Evolutionary conservation across 352 stramenopile species (phyloP).

Genomic region (Phytophthora podocarpi): DNA sequence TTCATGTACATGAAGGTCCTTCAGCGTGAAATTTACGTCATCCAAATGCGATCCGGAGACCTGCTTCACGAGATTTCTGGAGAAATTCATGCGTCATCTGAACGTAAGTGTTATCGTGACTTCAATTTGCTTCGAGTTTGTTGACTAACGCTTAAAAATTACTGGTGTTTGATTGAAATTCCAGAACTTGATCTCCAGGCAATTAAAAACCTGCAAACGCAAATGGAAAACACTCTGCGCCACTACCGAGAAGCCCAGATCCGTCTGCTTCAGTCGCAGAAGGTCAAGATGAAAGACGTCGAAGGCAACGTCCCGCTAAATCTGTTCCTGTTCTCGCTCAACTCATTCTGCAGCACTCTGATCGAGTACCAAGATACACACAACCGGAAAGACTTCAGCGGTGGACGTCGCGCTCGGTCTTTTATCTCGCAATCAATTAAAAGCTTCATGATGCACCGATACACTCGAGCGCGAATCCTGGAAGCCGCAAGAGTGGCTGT

Average conservation of each 20-base stretch:
- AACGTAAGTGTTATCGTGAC: constrained; percentile 37
- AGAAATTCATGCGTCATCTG: constrained; percentile 55
- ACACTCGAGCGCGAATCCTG: constrained; percentile 14
- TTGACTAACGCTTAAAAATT: neutral
- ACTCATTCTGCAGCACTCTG: constrained; percentile 82
- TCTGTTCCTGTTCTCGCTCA: constrained; percentile 83
- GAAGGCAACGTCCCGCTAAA: constrained; percentile 84
- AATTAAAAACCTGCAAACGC: constrained; percentile 50
- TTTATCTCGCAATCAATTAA: constrained; percentile 59
- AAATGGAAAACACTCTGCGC: constrained; percentile 75
- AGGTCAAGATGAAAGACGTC: constrained; percentile 67
- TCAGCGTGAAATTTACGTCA: constrained; percentile 83
- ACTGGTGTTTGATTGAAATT: neutral
- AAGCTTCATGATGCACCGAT: constrained; percentile 32
- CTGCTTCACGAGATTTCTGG: constrained; percentile 72
- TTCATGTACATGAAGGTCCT: constrained; percentile 80
- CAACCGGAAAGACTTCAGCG: constrained; percentile 65
- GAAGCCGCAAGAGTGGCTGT: constrained; percentile 17
- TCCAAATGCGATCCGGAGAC: constrained; percentile 67
- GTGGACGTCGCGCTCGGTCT: constrained; percentile 43
- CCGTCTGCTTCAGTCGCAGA: constrained; percentile 53
- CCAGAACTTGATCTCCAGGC: constrained; percentile 57
- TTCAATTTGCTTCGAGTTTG: neutral
- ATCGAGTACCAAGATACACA: constrained; percentile 70
- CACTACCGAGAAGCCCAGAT: constrained; percentile 68